Evolutionary conservation across 2,329 filamentous ascomycete species (phyloP), one percentile per base, ranked within the genome.

Genomic region (Penicillium sp.): DNA sequence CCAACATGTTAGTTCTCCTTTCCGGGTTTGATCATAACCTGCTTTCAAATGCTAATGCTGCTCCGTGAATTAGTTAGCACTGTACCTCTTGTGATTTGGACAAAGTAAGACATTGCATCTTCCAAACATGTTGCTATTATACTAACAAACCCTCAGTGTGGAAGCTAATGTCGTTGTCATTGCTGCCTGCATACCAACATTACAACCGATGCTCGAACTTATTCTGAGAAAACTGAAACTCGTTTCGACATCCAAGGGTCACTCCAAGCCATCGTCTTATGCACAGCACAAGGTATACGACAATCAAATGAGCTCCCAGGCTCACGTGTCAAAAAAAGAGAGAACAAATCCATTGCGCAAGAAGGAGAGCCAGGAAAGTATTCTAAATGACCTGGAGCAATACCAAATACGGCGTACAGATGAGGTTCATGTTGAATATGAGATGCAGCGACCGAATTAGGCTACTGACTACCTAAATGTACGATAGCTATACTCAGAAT

Each of bases 41-140:
- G 13, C 19, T 38, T 25, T 8, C 10, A 25, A 13, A 25, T 38
- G n/a, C 47, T 49, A 27, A 49, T 13, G 12, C 29, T 23, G 13
- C 2, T 6, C 15, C 5, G 5, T 43, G 39, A 67, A 64, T 21
- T 39, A 72, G 66, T 66, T 48, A 70, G 75, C 19, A 78, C 76
- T 6, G 71, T 73, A 0, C 72, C 78, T 25, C 67, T 80, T 7
- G 70, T 79, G 0, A 73, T 80, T 31, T 81, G 78, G 78, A 80
- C 78, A 6, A 71, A 74, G 78, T 78, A 70, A 43, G 64, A 53
- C 10, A 35, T 23, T 23, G 13, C 15, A 19, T n/a, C 10, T 25
- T 12, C 9, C 9, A 12, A 4, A 13, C 6, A 8, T 39, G 8
- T 38, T 13, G 27, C 5, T 35, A 9, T 23, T 7, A 15, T 8